Evolutionary conservation across 1,139 yeast species (phyloP), one percentile per base, ranked within the genome.

Genomic region (Yamadazyma sp.): DNA sequence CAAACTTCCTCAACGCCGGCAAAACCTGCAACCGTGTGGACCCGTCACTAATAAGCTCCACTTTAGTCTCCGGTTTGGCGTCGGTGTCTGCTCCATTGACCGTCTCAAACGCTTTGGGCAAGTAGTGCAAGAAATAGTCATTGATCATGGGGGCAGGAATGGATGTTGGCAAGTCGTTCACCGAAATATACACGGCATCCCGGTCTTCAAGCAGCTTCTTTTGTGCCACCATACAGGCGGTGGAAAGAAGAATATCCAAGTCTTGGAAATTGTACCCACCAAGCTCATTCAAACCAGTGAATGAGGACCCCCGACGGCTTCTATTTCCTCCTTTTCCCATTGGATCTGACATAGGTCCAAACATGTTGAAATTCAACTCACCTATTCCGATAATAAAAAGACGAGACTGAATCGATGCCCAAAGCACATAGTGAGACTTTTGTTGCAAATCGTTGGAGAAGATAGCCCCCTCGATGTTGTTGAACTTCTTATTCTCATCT

Each of bases 181-280:
- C 50, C 1, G 64, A 47, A 2, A 59, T 59, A 33, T 49, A 54
- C 9, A 58, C 45, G 9, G 52, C 41, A 6, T 44, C 39, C 17
- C 47, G 43, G 14, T 45, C 51, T 2, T 39, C 25, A 11, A 46
- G 29, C n/a, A 47, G 42, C 33, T 64, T 48, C 23, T 54, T 53
- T 27, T 53, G 50, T 11, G 64, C 67, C 14, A 61, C 59, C 35
- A 54, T 46, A 27, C 62, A 51, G 3, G 73, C 73, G 2, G 59
- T 46, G n/a, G 53, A 48, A 32, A 70, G 47, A 42, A 70, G 55
- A 23, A 69, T 50, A 43, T 66, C 72, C 43, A 67, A 58, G 45
- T 69, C 75, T 41, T 67, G 71, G 54, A 68, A 69, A 40, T 68
- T 69, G 46, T 54, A 57, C 2, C 72, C 73, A 15, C 72, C 73